Conservation (phyloP, 768 basidiomycete species). For the Russula sp. region DNA sequence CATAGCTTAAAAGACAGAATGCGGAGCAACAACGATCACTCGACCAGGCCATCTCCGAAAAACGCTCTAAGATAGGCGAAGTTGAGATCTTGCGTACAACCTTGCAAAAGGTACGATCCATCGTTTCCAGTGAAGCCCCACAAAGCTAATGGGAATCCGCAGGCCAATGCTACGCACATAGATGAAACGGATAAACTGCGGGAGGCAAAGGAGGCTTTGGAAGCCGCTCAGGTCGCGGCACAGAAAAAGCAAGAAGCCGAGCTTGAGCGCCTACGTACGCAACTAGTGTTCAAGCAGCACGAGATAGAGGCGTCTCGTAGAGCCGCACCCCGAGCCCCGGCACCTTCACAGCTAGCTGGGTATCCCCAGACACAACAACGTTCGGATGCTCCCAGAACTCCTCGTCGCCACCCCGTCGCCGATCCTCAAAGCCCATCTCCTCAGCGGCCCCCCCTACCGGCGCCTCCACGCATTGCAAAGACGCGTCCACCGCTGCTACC, state of each 20-base stretch:
- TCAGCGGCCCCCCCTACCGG: background rate
- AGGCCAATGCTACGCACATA: conserved; percentile 7
- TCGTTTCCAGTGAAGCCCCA: background rate
- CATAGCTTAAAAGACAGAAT: conserved; percentile 10
- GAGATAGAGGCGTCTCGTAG: conserved; percentile 16
- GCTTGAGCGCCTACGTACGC: conserved; percentile 20
- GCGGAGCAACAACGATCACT: conserved; percentile 13
- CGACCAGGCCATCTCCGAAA: conserved; percentile 18
- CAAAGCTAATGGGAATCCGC: background rate
- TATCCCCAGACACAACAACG: conserved; percentile 5
- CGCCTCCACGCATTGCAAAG: background rate
- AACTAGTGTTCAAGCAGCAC: conserved; percentile 20
- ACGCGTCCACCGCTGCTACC: background rate
- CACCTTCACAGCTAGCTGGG: background rate
- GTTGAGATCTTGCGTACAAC: conserved; percentile 18
- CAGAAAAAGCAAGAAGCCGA: conserved; percentile 14
- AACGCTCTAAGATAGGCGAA: conserved; percentile 20
- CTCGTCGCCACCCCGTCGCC: background rate
- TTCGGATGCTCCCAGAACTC: background rate
- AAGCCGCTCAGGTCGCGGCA: conserved; percentile 12
- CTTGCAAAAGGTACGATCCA: conserved; percentile 13
- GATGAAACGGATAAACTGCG: conserved; percentile 16
- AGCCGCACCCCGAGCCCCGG: background rate
- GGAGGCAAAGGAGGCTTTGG: conserved; percentile 13
- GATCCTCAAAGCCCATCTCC: background rate